Base-by-base conservation (phyloP, 2,329 filamentous ascomycete genomes). In the Fusarium heterosporum region DNA sequence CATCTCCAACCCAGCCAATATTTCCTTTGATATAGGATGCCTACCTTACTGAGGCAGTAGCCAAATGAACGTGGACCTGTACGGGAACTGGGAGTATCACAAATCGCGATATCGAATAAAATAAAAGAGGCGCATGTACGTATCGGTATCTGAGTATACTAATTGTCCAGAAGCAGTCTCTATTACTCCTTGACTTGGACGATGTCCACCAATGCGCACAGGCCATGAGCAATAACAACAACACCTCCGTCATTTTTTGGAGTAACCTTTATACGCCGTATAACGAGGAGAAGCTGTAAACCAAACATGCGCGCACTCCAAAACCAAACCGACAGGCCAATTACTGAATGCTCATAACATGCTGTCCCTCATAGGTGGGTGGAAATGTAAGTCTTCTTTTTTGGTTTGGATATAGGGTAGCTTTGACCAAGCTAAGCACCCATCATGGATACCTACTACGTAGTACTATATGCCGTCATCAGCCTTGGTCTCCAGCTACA, bases 391-490 rank as follows among this genome's bases (percentile, higher is more conserved):
- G 16, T 36, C 26, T 16, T 16, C 19, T 22, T 22, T 22, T 22
- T 22, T 22, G 6, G 22, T 22, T 22, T 25, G 41, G 36, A 10
- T 14, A 26, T 14, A 45, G 30, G 19, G 25, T 14, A 45, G 28
- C 14, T 9, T n/a, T 36, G 16, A 36, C 14, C 34, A 34, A 51
- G 29, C 25, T 32, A 22, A 22, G 22, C 22, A 22, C 22, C 22
- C 22, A n/a, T 38, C 42, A 36, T 36, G 34, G 34, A 36, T 10
- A 36, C 22, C 22, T 22, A 22, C 22, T 22, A 22, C 22, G 22
- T 22, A 22, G 22, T 22, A 22, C 22, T 22, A 22, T 11, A 59
- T 59, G 38, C 45, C 26, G 32, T 60, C 57, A 60, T 60, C 43
- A 53, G 50, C 41, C 28, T 45, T 43, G 29, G 13, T 36, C 50